Base-by-base conservation (phyloP, 1,284 basidiomycete genomes). In the Marasmius sp. region DNA sequence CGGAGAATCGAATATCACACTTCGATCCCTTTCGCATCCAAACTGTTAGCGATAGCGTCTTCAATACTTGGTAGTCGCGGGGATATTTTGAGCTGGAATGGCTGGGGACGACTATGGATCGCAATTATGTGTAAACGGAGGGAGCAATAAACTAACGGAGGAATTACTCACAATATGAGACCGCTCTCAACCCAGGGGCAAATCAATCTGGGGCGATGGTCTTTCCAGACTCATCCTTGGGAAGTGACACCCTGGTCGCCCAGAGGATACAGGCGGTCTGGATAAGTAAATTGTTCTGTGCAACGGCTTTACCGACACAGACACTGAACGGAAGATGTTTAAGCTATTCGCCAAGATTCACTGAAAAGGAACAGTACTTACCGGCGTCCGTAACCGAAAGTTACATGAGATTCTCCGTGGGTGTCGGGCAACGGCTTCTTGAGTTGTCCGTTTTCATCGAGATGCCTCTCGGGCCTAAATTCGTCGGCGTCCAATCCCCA, bases 381-480 rank as follows among this genome's bases (percentile, higher is more conserved):
- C 67, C 67, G 55, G 12, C 61, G 52, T 8, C 68, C 65, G 48
- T 67, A 67, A 12, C 65, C 68, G 45, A 60, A 69, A 5, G 66
- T 63, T 38, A 63, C 60, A 49, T 69, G 68, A 18, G 63, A 56
- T 58, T 68, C 66, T 16, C 64, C 64, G 39, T 67, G 61, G 6
- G 63, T 64, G 43, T 65, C 64, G n/a, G 49, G 39, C 11, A 63
- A 37, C 8, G 58, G 56, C 10, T 45, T 45, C 16, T 50, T 56
- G 27, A 65, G 20, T 11, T 60, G 58, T 3, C 66, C 66, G 8
- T 65, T 41, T 10, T 39, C 27, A 27, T 63, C 56, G 22, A 66
- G 57, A 51, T 61, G 62, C 4, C 66, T 56, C n/a, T 59, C 61
- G 39, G 66, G 66, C n/a, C 51, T 51, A 57, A 68, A 65, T 11